phyloP scores from a whole-genome alignment of 2,329 filamentous ascomycete species.

The Nothophaeocryptopus gaeumannii region DNA sequence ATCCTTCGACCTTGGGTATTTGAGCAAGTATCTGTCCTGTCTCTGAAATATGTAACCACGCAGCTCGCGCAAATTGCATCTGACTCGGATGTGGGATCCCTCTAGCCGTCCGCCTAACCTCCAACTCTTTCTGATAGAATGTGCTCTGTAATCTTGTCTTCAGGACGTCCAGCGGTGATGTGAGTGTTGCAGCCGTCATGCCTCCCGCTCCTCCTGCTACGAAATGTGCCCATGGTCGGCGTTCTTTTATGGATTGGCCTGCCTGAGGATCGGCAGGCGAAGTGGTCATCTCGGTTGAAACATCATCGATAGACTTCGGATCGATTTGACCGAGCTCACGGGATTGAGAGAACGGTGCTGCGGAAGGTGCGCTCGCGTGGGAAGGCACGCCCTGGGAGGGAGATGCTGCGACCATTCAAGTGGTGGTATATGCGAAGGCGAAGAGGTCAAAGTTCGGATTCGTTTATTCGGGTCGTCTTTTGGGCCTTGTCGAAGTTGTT shows the following conservation, averaged over 20 bases:
- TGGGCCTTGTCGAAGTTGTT: too few relatives aligned
- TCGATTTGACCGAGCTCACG: slow-evolving; percentile 30
- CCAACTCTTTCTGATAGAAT: slow-evolving; percentile 84
- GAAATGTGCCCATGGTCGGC: slow-evolving; percentile 86
- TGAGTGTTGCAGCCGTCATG: slow-evolving; percentile 89
- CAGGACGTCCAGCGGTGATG: slow-evolving; percentile 87
- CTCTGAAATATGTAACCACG: slow-evolving; percentile 73
- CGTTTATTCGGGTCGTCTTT: too few relatives aligned
- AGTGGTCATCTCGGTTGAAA: slow-evolving; percentile 8
- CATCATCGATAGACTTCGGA: slow-evolving; percentile 19
- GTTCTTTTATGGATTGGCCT: slow-evolving; percentile 24
- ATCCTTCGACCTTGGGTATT: slow-evolving; percentile 78
- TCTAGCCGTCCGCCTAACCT: slow-evolving; percentile 61
- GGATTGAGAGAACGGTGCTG: slow-evolving; percentile 5
- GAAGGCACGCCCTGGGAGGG: slow-evolving; percentile 4
- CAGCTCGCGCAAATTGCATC: slow-evolving; percentile 64
- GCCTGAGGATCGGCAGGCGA: slow-evolving; percentile 7
- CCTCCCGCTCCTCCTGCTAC: slow-evolving; percentile 85
- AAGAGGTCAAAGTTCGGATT: too few relatives aligned
- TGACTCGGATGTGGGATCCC: slow-evolving; percentile 53
- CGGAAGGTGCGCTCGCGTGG: neutral
- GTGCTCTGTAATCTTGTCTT: slow-evolving; percentile 93
- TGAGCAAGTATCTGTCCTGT: slow-evolving; percentile 81
- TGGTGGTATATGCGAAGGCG: too few relatives aligned
- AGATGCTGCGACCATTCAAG: slow-evolving; percentile 12